These are phyloP conservation scores for Yamadazyma taylorii DNA, from an alignment of 1,139 yeast genomes.

Conservation along the genomic window DNA sequence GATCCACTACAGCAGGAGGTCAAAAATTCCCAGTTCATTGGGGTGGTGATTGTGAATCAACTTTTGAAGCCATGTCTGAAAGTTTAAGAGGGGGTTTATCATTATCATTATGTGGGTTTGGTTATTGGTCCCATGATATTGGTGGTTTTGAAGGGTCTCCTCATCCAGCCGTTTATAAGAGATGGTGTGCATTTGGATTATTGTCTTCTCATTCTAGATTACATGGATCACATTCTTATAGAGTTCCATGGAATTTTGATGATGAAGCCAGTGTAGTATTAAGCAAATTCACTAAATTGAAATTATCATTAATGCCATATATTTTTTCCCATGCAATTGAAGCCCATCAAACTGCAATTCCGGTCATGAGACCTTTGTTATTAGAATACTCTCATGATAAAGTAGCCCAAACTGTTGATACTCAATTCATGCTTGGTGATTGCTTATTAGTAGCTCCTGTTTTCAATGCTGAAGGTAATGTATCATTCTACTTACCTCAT, in stretches of 20 bases:
- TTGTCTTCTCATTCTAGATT: slow-evolving; percentile 35
- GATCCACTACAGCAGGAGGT: slow-evolving; percentile 35
- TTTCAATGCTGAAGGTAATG: slow-evolving; percentile 28
- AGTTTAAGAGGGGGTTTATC: slow-evolving; percentile 34
- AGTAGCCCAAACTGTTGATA: slow-evolving; percentile 24
- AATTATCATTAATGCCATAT: slow-evolving; percentile 32
- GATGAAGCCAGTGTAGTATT: slow-evolving; percentile 31
- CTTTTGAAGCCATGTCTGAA: slow-evolving; percentile 39
- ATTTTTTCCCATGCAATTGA: slow-evolving; percentile 24
- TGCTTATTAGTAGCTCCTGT: slow-evolving; percentile 32
- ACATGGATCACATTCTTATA: slow-evolving; percentile 33
- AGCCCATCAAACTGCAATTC: slow-evolving; percentile 25
- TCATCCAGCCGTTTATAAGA: slow-evolving; percentile 33
- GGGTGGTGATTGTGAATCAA: slow-evolving; percentile 40
- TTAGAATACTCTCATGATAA: slow-evolving; percentile 27
- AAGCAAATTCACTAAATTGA: slow-evolving; percentile 29
- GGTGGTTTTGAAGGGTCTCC: slow-evolving; percentile 40
- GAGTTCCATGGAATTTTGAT: slow-evolving; percentile 40
- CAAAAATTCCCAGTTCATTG: slow-evolving; percentile 40
- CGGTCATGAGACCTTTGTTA: slow-evolving; percentile 31
- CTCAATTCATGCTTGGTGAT: slow-evolving; percentile 33
- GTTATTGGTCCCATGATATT: slow-evolving; percentile 41
- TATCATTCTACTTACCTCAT: slow-evolving; percentile 27
- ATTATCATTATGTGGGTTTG: slow-evolving; percentile 30
- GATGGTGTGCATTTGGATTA: slow-evolving; percentile 39